Conservation (phyloP, 108 stramenopile genomes). For the Craspedostauros australis region DNA sequence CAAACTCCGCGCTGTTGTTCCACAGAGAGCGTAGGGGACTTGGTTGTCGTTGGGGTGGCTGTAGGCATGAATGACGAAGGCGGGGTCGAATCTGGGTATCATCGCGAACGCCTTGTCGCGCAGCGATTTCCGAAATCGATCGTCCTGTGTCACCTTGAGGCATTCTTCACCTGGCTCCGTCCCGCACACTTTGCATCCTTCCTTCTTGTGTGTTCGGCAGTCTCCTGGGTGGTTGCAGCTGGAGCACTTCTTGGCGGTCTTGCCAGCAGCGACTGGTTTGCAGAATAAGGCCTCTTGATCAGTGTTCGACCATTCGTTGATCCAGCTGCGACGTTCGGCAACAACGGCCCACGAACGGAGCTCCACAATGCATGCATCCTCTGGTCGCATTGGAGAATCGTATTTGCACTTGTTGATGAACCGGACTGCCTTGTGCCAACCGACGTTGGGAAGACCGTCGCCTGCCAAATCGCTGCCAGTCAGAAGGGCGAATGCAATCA, state of each 20-base stretch:
- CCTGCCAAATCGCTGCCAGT: constrained; percentile 75
- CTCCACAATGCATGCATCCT: constrained; percentile 50
- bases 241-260: constrained; percentile 26
- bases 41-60: constrained; percentile 59
- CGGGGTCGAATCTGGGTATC: constrained; percentile 41
- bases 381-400: constrained; percentile 33
- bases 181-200: constrained; percentile 71
- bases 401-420: constrained; percentile 60
- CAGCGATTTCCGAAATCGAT: constrained; percentile 41
- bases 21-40: constrained; percentile 34
- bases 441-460: constrained; percentile 56
- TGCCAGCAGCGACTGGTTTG: background rate
- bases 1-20: constrained; percentile 11
- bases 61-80: constrained; percentile 41
- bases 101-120: constrained; percentile 48
- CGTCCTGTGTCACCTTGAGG: constrained; percentile 36
- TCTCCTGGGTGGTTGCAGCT: constrained; percentile 61
- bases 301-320: background rate
- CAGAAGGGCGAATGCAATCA: constrained; percentile 71
- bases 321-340: background rate
- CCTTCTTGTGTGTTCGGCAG: constrained; percentile 49
- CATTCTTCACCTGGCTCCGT: constrained; percentile 73
- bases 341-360: constrained; percentile 46
- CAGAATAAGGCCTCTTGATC: background rate
- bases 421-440: constrained; percentile 64